phyloP scores from a whole-genome alignment of 2,329 filamentous ascomycete species.

The Bipolaris oryzae region DNA sequence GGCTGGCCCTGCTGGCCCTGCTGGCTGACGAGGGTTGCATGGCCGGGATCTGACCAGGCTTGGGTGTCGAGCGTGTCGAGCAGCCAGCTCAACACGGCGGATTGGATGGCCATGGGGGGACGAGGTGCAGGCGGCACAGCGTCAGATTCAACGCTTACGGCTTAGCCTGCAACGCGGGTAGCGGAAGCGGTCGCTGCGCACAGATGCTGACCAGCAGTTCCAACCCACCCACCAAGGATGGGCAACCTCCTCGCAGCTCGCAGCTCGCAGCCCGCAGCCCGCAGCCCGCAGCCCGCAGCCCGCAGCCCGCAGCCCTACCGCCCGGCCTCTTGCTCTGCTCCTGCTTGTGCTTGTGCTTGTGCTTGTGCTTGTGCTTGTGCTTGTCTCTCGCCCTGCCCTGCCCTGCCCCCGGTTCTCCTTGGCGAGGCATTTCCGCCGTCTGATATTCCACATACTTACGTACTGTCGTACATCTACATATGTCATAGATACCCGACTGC shows the following conservation, averaged over 20 bases:
- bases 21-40: slow-evolving; percentile 13
- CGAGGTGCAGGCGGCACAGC: slow-evolving; percentile 15
- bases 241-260: slow-evolving; percentile 11
- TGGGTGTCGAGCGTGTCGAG: slow-evolving; percentile 11
- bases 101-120: slow-evolving; percentile 1
- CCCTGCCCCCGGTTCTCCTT: no score
- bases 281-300: no score
- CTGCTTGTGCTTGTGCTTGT: not conserved
- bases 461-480: no score
- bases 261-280: no score
- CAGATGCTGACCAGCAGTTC: slow-evolving; percentile 4
- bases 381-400: no score
- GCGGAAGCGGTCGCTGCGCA: slow-evolving; percentile 17
- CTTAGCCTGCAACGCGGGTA: slow-evolving; percentile 19
- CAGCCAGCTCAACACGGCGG: slow-evolving; percentile 8
- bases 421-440: no score
- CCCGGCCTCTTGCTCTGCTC: not conserved
- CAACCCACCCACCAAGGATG: not conserved
- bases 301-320: slow-evolving; percentile 37
- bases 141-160: slow-evolving; percentile 3
- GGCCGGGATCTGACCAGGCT: slow-evolving; percentile 6
- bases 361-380: no score
- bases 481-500: no score
- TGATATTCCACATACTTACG: no score
- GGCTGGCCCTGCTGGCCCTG: not conserved